Conservation (phyloP, 768 basidiomycete genomes). For the Gautieria morchelliformis region DNA sequence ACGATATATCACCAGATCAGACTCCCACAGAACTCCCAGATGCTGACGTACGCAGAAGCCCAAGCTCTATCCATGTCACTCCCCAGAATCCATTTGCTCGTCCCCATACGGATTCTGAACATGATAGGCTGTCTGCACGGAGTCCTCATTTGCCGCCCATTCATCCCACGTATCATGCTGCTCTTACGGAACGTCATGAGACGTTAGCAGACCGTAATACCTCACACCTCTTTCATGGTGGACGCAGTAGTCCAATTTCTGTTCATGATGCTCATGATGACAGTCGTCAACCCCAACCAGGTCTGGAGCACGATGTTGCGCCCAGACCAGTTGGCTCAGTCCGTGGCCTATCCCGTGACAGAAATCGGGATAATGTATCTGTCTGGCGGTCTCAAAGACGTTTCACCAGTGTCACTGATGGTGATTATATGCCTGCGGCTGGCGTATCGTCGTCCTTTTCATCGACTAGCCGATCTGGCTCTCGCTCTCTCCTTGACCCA, state of each 20-base stretch:
- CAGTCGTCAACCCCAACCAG: too few species aligned
- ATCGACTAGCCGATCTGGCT: not conserved
- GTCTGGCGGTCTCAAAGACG: not conserved
- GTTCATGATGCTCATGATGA: not conserved
- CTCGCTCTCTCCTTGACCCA: slow-evolving; percentile 7
- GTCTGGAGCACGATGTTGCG: too few species aligned
- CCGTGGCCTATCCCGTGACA: not conserved
- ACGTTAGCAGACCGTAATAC: too few species aligned
- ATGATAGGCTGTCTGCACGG: not conserved
- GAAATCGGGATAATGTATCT: not conserved
- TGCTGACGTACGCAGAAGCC: too few species aligned
- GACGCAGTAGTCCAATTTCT: not conserved
- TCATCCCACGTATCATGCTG: too few species aligned
- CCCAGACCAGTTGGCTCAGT: too few species aligned
- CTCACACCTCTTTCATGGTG: too few species aligned
- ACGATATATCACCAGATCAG: too few species aligned
- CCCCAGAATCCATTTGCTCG: too few species aligned
- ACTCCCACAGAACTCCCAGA: too few species aligned
- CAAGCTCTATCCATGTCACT: too few species aligned
- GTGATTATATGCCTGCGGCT: not conserved
- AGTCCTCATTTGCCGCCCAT: not conserved
- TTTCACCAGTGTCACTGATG: not conserved
- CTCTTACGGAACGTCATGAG: too few species aligned
- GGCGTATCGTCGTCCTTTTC: not conserved
- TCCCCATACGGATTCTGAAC: not conserved